Conservation (phyloP, 2,329 filamentous ascomycete genomes). For the Didymella sp. region DNA sequence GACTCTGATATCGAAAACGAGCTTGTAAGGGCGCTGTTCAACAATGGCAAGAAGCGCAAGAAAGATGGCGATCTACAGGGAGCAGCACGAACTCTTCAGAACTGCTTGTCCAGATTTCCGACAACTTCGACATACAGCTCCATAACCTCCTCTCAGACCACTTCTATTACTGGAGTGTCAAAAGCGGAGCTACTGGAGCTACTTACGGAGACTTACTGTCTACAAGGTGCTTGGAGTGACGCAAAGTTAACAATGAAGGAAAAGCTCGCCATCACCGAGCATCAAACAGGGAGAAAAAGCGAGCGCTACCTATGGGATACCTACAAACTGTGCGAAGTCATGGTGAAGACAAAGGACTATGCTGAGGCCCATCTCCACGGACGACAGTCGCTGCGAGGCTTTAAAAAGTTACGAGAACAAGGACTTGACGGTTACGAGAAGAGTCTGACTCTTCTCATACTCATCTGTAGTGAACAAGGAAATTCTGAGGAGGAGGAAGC, state of each 20-base stretch:
- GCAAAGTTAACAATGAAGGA: constrained; percentile 28
- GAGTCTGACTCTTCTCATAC: constrained; percentile 23
- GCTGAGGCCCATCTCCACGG: constrained; percentile 30
- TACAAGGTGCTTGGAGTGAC: constrained; percentile 19
- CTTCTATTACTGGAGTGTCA: constrained; percentile 14
- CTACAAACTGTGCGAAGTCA: constrained; percentile 22
- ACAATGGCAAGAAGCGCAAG: constrained; percentile 24
- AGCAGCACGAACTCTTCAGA: constrained; percentile 25
- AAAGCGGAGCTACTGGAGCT: constrained; percentile 22
- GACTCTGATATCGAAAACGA: constrained; percentile 31
- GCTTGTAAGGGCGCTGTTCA: constrained; percentile 27
- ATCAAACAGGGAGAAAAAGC: constrained; percentile 26
- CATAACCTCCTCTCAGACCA: constrained; percentile 16
- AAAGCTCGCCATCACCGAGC: constrained; percentile 29
- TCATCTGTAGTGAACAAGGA: constrained; percentile 23
- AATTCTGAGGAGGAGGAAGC: constrained; percentile 32
- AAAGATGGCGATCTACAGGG: constrained; percentile 22
- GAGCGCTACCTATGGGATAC: constrained; percentile 25
- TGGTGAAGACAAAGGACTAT: constrained; percentile 29
- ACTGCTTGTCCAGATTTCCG: constrained; percentile 24
- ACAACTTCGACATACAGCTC: constrained; percentile 19
- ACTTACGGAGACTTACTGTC: constrained; percentile 23
- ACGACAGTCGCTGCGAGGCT: constrained; percentile 27
- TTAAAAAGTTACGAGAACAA: constrained; percentile 24
- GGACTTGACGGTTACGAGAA: constrained; percentile 24